Percentiles rank a stretch among this genome's conserved stretches.
Conservation (phyloP, 225 moss, liverwort and hornwort species). For the Pseudoscleropodium purum region DNA sequence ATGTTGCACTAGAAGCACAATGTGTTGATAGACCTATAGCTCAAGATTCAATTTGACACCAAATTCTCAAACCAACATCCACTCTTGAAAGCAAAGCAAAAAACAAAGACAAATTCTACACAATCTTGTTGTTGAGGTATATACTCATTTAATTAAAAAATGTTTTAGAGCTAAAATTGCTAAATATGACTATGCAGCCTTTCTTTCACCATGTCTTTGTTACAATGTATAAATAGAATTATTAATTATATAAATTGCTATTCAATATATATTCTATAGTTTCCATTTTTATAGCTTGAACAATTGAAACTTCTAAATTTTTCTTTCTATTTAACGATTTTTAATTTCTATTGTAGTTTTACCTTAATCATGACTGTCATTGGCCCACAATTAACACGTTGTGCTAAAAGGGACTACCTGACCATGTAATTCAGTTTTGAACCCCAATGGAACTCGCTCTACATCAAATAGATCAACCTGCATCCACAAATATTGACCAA, state of each 20-base stretch:
- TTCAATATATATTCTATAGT: background rate
- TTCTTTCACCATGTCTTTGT: background rate
- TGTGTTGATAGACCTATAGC: conserved; percentile 69
- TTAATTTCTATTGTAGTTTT: conserved; percentile 8
- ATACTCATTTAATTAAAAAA: background rate
- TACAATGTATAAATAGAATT: background rate
- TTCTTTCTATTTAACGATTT: background rate
- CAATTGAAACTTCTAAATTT: background rate
- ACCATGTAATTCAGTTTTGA: conserved; percentile 53
- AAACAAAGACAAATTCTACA: background rate
- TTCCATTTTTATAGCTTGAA: background rate
- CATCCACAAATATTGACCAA: background rate
- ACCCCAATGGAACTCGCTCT: conserved; percentile 70
- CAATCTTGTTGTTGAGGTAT: background rate
- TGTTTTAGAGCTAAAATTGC: background rate
- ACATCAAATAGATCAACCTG: conserved; percentile 60
- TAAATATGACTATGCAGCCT: background rate
- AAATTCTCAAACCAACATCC: background rate
- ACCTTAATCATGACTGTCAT: conserved; percentile 23
- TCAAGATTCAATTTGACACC: background rate
- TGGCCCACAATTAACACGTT: conserved; percentile 38
- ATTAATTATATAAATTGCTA: background rate
- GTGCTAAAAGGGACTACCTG: conserved; percentile 67
- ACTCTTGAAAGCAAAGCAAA: background rate
- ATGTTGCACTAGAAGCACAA: conserved; percentile 63